Base-by-base conservation (phyloP, 768 basidiomycete species). In the Amanita thiersii region DNA sequence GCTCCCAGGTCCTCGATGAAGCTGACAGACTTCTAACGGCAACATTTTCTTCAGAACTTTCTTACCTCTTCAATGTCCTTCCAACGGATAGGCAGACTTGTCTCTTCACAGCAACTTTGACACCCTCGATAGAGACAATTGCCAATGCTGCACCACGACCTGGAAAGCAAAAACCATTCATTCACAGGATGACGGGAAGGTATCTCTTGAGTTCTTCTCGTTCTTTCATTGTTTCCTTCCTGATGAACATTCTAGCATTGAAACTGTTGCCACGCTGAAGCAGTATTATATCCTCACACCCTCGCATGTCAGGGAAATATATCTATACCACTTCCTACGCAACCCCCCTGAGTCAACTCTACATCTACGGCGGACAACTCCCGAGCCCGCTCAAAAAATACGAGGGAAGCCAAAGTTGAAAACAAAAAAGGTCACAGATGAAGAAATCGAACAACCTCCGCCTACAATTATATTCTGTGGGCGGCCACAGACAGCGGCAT, bases 391-490 rank as follows among this genome's bases (percentile, higher is more conserved):
- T 1, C 73, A 72, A 44, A 43, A 52, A 10, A 49, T 58, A 8
- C 60, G 53, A 31, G 64, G 62, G 12, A 53, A 57, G 28, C 54
- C 60, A 20, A 62, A 67, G 37, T 61, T 60, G 45, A 61, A 63
- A 47, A 48, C 61, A 46, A 71, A 64, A 54, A 44, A 56, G 50
- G 43, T 62, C 44, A 49, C 50, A 44, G 65, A 66, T 32, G 70
- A 72, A 14, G 70, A 72, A 3, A 72, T 77, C 24, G 69, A 73
- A 29, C 82, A 86, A 48, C 89, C 93, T 2, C 96, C 96, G 12
- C 88, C 92, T 1, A 98, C 93, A 15, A 97, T 99, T 51, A 90
- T 99, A 48, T 99, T 98, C 62, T 92, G 79, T 60, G 75, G 74
- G 14, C 82, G 81, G 45, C 75, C 93, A 26, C 78, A 81, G 41